Evolutionary conservation across 208 protist genomes (phyloP).

Genomic region (Tritrichomonas musculus): DNA sequence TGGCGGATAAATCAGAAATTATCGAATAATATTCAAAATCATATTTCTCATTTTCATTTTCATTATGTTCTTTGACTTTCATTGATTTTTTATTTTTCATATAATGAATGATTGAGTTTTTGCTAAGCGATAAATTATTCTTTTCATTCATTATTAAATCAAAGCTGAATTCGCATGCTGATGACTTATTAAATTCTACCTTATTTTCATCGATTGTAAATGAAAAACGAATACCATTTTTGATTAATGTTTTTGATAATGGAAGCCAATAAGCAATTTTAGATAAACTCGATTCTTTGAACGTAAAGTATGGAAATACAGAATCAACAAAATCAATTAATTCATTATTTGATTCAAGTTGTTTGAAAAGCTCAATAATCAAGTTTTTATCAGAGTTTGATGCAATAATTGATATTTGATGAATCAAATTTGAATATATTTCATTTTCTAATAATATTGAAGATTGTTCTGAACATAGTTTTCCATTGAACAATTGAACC

Average conservation of each 20-base stretch:
- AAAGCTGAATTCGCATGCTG: too few relatives aligned
- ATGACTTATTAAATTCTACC: too few relatives aligned
- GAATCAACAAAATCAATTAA: neutral
- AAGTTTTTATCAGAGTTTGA: neutral
- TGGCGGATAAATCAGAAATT: too few relatives aligned
- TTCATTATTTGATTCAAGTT: too few relatives aligned
- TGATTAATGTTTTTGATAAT: neutral
- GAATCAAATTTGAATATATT: neutral
- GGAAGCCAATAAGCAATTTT: neutral
- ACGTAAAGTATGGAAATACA: neutral
- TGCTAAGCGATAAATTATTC: too few relatives aligned
- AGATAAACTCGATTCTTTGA: neutral
- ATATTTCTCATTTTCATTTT: too few relatives aligned
- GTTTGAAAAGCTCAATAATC: neutral
- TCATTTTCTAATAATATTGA: neutral
- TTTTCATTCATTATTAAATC: too few relatives aligned
- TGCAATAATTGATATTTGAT: neutral
- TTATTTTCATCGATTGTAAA: neutral
- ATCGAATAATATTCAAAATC: too few relatives aligned
- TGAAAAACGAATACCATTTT: neutral
- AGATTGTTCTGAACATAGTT: neutral
- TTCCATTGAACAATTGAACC: too few relatives aligned
- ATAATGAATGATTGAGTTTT: too few relatives aligned
- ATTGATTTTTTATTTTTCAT: too few relatives aligned
- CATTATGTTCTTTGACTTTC: too few relatives aligned